A percentile compares a stretch with the other conserved stretches of the same genome.
These are phyloP conservation scores for Aspergillus floridensis DNA, from an alignment of 2,329 filamentous ascomycete species.

Conservation along the genomic window DNA sequence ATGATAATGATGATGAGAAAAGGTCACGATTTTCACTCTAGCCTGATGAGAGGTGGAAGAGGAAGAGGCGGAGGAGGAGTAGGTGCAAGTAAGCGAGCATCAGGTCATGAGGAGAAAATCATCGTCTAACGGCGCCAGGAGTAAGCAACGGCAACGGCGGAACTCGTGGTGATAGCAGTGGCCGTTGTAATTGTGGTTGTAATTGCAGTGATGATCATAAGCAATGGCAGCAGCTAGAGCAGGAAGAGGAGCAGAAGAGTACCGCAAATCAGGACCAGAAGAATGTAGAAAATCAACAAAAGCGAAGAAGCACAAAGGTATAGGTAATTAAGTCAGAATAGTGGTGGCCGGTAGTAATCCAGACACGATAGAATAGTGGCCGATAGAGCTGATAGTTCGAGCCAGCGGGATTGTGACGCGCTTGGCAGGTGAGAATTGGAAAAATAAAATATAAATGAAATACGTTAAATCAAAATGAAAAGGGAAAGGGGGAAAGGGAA, in stretches of 20 bases:
- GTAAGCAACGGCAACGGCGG: background rate
- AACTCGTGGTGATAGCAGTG: background rate
- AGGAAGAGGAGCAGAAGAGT: background rate
- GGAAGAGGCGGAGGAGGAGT: background rate
- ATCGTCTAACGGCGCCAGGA: constrained; percentile 4
- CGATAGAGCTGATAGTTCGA: constrained; percentile 6
- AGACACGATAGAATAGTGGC: constrained; percentile 7
- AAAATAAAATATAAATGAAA: background rate
- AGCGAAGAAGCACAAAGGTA: background rate
- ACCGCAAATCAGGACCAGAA: background rate
- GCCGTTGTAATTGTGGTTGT: background rate
- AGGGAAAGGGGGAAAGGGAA: background rate
- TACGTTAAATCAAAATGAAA: too few species aligned
- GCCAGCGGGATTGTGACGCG: constrained; percentile 5
- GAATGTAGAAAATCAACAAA: background rate
- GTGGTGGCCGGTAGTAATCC: background rate
- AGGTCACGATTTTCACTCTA: constrained; percentile 2
- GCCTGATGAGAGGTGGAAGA: background rate
- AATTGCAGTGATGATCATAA: background rate
- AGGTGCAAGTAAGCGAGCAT: background rate
- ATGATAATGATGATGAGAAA: background rate
- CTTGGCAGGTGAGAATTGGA: constrained; percentile 1
- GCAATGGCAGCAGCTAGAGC: background rate
- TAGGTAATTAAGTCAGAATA: background rate
- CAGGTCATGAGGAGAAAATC: constrained; percentile 2